Evolutionary conservation across 2,329 filamentous ascomycete genomes (phyloP), one percentile per base, ranked within the genome.

Genomic region (Colletotrichum sp.): DNA sequence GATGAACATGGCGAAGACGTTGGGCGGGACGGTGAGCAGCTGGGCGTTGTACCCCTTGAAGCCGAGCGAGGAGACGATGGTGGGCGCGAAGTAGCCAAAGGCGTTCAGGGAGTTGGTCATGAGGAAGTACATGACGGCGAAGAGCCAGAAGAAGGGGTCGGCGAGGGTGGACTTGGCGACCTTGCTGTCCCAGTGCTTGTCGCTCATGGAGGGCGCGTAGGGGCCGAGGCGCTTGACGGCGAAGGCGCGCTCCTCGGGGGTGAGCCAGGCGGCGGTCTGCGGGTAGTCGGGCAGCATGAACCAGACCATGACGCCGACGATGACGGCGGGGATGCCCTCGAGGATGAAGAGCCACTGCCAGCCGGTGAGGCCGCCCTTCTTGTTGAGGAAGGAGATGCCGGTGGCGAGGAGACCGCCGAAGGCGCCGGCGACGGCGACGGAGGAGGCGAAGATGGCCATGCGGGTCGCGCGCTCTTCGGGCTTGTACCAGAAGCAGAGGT

Each of bases 341-440:
- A 94, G 85, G 72, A 93, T 89, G 81, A 94, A 94, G 6, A 94
- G 88, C 85, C 92, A 94, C 76, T 91, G 86, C 92, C 92, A 94
- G 43, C 85, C 88, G 28, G 83, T 84, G 57, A 91, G 83, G 0
- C 87, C 87, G 6, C 83, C 86, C 14, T 87, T 83, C 1, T 87
- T 86, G 74, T 86, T 82, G 79, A 89, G 85, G 67, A 87, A 85
- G 3, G 84, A 86, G 63, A 91, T 90, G 3, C 85, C 89, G 1
- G 81, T 85, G 0, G 92, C 91, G 0, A 93, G 84, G 18, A 93
- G 85, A 10, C 91, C 91, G 67, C 90, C 90, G 80, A 93, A 93
- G 2, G 91, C 91, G 26, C 90, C 90, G 0, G 91, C 90, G 14
- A 92, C 82, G 10, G 89, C 88, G 2, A 90, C 89, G 24, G 89